phyloP scores from a whole-genome alignment of 208 protist species.

The Wallacemonas rigidus region DNA sequence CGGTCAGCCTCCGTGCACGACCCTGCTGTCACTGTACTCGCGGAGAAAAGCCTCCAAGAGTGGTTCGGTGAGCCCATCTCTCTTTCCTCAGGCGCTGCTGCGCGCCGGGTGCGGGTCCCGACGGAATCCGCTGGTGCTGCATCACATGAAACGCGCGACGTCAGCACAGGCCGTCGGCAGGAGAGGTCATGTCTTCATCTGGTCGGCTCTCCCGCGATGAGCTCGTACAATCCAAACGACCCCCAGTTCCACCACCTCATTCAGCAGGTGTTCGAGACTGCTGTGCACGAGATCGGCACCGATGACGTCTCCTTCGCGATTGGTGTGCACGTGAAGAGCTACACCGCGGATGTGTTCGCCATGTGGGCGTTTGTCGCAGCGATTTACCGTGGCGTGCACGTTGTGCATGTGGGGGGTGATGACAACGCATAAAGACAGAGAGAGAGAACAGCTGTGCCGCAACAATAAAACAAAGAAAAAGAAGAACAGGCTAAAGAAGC shows the following conservation, averaged over 20 bases:
- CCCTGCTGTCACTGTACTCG: constrained; percentile 37
- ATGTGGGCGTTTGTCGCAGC: constrained; percentile 83
- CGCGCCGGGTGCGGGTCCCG: constrained; percentile 2
- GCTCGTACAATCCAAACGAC: constrained; percentile 48
- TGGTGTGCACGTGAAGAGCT: constrained; percentile 81
- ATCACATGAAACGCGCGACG: neutral
- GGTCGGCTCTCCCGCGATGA: constrained; percentile 66
- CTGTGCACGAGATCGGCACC: constrained; percentile 80
- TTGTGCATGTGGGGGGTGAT: neutral
- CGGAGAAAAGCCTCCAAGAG: constrained; percentile 46
- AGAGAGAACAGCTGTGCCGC: neutral
- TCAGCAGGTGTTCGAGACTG: constrained; percentile 71
- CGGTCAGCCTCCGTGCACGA: constrained; percentile 42
- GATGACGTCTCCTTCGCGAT: constrained; percentile 70
- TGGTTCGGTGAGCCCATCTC: constrained; percentile 58
- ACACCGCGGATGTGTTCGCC: constrained; percentile 73
- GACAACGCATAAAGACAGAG: neutral
- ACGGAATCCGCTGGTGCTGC: neutral
- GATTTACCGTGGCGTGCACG: constrained; percentile 38
- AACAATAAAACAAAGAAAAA: neutral
- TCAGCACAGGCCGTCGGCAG: neutral
- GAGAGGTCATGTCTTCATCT: constrained; percentile 28
- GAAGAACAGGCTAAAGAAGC: neutral
- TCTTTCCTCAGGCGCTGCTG: constrained; percentile 2
- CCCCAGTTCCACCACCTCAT: constrained; percentile 50